phyloP scores from a whole-genome alignment of 2,329 filamentous ascomycete genomes.

The Alternaria sp. region DNA sequence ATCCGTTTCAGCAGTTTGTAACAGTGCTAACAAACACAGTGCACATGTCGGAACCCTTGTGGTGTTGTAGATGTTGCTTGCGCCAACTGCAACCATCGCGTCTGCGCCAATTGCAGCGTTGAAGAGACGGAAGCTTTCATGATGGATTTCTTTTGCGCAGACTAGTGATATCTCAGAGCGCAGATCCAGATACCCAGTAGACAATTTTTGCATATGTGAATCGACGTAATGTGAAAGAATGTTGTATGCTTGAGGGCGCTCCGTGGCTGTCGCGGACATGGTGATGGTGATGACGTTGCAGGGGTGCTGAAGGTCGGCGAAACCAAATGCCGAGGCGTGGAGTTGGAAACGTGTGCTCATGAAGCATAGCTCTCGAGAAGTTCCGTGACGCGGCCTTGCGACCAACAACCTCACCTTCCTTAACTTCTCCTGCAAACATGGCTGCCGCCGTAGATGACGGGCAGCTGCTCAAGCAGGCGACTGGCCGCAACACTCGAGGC shows the following conservation, averaged over 20 bases:
- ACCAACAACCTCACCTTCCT: slow-evolving; percentile 30
- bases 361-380: slow-evolving; percentile 33
- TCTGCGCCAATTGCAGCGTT: slow-evolving; percentile 4
- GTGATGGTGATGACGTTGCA: slow-evolving; percentile 6
- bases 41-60: slow-evolving; percentile 1
- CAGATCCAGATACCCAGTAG: not conserved
- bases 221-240: not conserved
- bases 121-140: not conserved
- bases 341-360: slow-evolving; percentile 38
- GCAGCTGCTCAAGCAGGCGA: slow-evolving; percentile 75
- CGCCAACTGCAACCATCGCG: slow-evolving; percentile 9
- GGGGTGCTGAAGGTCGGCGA: slow-evolving; percentile 19
- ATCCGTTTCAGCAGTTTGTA: not conserved
- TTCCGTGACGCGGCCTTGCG: slow-evolving; percentile 45
- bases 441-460: slow-evolving; percentile 46
- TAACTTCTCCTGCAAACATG: slow-evolving; percentile 41
- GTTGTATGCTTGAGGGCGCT: not conserved
- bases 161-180: not conserved
- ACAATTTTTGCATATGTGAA: not conserved
- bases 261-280: not conserved
- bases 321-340: slow-evolving; percentile 30
- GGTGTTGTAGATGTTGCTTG: slow-evolving; percentile 5
- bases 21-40: slow-evolving; percentile 10
- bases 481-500: slow-evolving; percentile 80
- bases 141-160: not conserved